Conservation (phyloP, 148 eudicot genomes). For the Bassia scoparia region DNA sequence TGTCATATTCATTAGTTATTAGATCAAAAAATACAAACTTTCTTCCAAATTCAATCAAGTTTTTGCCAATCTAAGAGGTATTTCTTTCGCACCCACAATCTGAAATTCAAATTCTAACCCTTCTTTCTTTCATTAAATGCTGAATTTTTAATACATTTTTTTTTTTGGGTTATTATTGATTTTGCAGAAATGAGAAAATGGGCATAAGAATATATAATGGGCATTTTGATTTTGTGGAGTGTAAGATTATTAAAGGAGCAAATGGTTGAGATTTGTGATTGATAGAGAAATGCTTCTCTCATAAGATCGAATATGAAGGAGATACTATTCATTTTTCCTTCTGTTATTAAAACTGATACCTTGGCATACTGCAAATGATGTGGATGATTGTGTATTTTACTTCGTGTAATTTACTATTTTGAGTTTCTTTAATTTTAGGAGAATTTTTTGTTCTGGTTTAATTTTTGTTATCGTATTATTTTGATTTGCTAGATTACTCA, state of each 20-base stretch:
- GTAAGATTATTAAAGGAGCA: slow-evolving; percentile 28
- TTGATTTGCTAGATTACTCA: too few species aligned
- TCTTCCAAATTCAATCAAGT: neutral
- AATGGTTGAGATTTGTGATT: slow-evolving; percentile 63
- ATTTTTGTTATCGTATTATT: neutral
- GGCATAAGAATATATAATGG: slow-evolving; percentile 11
- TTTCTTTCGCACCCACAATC: too few species aligned
- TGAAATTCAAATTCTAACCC: neutral
- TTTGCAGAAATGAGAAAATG: neutral
- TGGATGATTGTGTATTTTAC: slow-evolving; percentile 65
- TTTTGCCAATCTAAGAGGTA: too few species aligned
- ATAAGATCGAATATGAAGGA: slow-evolving; percentile 50
- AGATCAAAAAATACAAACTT: neutral
- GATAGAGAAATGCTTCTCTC: slow-evolving; percentile 76
- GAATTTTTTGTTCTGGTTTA: neutral
- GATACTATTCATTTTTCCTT: slow-evolving; percentile 60
- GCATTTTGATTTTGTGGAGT: slow-evolving; percentile 22
- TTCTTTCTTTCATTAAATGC: neutral
- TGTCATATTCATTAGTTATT: neutral
- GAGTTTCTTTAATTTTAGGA: neutral
- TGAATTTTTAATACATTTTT: neutral
- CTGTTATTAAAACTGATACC: slow-evolving; percentile 55
- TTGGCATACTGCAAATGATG: slow-evolving; percentile 48
- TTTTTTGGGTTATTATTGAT: slow-evolving; percentile 1
- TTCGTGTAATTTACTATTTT: neutral